A percentile compares a stretch with the other conserved stretches of the same genome.
These are phyloP conservation scores for Hansenula lynferdii DNA, from an alignment of 1,139 yeast species.

Conservation along the genomic window DNA sequence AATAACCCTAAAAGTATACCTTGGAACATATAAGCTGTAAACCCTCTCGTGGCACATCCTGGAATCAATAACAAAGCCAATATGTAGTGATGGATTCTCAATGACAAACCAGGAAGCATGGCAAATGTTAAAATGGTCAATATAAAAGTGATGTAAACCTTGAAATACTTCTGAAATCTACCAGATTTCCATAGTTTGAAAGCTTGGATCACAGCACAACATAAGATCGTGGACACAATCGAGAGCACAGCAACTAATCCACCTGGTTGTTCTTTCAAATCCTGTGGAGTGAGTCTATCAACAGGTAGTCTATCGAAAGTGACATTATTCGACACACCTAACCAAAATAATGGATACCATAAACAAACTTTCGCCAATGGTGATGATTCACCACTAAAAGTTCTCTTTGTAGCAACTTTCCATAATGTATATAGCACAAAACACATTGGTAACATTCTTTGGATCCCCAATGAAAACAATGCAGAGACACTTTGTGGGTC, in stretches of 20 bases:
- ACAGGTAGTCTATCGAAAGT: conserved; percentile 87
- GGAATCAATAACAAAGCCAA: conserved; percentile 75
- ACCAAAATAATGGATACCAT: conserved; percentile 84
- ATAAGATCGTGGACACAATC: conserved; percentile 39
- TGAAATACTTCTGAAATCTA: conserved; percentile 51
- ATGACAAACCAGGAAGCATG: conserved; percentile 60
- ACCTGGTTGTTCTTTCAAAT: conserved; percentile 71
- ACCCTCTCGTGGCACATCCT: conserved; percentile 79
- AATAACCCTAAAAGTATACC: conserved; percentile 80
- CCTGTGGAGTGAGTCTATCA: conserved; percentile 71
- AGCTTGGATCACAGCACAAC: conserved; percentile 70
- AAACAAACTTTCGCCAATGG: conserved; percentile 50
- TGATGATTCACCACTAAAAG: conserved; percentile 32
- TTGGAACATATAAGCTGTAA: conserved; percentile 67
- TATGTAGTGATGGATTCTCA: conserved; percentile 87
- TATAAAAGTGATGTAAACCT: conserved; percentile 47
- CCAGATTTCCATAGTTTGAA: conserved; percentile 79
- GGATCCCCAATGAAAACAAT: conserved; percentile 65
- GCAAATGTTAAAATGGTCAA: conserved; percentile 42
- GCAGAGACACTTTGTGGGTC: conserved; percentile 50
- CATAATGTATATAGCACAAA: conserved; percentile 74
- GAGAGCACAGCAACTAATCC: conserved; percentile 61
- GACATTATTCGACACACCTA: conserved; percentile 79
- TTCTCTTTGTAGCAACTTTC: conserved; percentile 42
- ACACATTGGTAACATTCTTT: conserved; percentile 70